Conservation (phyloP, 2,329 filamentous ascomycete species). For the Colletotrichum eremochloae region DNA sequence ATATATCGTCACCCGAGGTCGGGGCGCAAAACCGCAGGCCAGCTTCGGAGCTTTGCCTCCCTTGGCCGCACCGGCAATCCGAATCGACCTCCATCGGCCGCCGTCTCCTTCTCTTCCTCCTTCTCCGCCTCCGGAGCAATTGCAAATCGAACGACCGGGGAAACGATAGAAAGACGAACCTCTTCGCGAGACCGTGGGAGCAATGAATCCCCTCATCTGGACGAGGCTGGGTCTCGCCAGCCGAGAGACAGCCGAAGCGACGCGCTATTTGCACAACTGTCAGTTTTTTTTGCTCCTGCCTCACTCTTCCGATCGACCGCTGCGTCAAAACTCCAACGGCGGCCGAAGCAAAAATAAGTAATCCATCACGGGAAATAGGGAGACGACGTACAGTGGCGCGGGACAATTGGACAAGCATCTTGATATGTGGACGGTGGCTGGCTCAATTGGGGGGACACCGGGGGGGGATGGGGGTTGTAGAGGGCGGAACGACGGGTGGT, state of each 20-base stretch:
- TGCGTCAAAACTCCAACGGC: not conserved
- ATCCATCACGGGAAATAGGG: conserved; percentile 17
- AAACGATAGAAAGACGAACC: conserved; percentile 61
- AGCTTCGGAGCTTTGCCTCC: conserved; percentile 38
- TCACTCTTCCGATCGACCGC: conserved; percentile 14
- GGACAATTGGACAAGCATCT: conserved; percentile 69
- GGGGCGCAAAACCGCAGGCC: conserved; percentile 4
- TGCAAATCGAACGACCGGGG: conserved; percentile 11
- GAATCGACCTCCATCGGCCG: conserved; percentile 16
- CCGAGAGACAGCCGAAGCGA: conserved; percentile 64
- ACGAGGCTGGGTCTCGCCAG: conserved; percentile 60
- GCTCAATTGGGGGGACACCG: conserved; percentile 60
- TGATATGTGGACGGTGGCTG: conserved; percentile 57
- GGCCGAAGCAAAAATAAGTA: conserved; percentile 4
- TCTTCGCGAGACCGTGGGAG: conserved; percentile 71
- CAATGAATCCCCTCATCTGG: conserved; percentile 70
- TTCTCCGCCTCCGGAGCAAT: not conserved
- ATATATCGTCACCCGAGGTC: conserved; percentile 23
- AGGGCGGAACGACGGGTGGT: conserved; percentile 37
- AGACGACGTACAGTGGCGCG: conserved; percentile 66
- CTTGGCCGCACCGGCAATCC: conserved; percentile 35
- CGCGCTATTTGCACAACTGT: conserved; percentile 54
- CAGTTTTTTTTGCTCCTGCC: conserved; percentile 28
- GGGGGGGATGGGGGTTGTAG: conserved; percentile 44
- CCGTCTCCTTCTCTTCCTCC: not conserved